These are phyloP conservation scores for Clavispora carvajalis DNA, from an alignment of 805 yeast genomes.

Conservation along the genomic window DNA sequence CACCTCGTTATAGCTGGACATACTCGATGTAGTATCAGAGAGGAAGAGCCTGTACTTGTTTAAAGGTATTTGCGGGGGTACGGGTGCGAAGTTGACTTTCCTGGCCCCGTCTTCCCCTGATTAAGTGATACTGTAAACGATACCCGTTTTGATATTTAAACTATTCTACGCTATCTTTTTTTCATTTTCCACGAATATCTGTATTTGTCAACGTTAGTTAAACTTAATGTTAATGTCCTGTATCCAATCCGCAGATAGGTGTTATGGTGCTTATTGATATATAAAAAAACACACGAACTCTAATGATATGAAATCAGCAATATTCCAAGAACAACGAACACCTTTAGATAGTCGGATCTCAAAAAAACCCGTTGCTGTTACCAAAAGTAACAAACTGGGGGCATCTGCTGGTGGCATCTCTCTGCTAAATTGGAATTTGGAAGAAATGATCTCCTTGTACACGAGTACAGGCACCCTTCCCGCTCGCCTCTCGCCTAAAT, in stretches of 20 bases:
- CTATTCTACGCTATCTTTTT: too few relatives aligned
- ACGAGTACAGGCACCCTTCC: conserved; percentile 31
- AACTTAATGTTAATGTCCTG: too few relatives aligned
- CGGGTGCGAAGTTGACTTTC: background rate
- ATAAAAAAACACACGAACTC: background rate
- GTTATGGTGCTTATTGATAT: background rate
- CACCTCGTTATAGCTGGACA: conserved; percentile 22
- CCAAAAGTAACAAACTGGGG: background rate
- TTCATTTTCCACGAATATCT: too few relatives aligned
- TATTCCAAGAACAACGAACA: conserved; percentile 12
- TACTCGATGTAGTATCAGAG: background rate
- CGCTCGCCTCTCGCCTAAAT: conserved; percentile 34
- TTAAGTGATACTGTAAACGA: too few relatives aligned
- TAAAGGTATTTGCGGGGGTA: too few relatives aligned
- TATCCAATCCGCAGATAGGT: background rate
- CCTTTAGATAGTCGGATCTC: conserved; percentile 7
- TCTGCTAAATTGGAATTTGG: conserved; percentile 29
- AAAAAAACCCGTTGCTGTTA: conserved; percentile 3
- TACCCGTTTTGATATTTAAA: too few relatives aligned
- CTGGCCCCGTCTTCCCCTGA: too few relatives aligned
- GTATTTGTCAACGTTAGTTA: too few relatives aligned
- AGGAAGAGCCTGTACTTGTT: background rate
- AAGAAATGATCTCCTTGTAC: conserved; percentile 32
- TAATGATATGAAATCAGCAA: conserved; percentile 15
- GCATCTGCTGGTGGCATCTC: background rate